Evolutionary conservation across 257 asterid genomes (phyloP).

Genomic region (Galeopsis tetrahit): DNA sequence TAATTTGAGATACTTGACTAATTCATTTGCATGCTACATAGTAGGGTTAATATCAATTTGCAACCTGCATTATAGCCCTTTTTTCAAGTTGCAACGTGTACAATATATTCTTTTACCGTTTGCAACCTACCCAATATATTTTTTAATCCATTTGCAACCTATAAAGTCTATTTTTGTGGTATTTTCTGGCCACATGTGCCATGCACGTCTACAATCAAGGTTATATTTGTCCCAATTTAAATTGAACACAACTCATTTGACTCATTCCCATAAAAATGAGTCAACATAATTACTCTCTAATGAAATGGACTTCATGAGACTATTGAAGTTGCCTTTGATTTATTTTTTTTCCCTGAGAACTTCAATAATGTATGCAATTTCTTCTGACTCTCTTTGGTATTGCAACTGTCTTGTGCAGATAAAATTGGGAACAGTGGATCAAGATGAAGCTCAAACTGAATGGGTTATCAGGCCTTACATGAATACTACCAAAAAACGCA

Average conservation of each 20-base stretch:
- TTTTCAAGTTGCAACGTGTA: no score
- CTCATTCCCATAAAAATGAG: neutral
- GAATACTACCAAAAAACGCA: conserved; percentile 39
- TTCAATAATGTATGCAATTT: neutral
- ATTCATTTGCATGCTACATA: neutral
- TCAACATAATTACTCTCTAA: neutral
- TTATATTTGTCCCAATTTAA: neutral
- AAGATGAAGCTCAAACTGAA: conserved; percentile 77
- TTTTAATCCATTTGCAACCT: no score
- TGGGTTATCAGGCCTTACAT: conserved; percentile 48
- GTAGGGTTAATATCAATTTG: no score
- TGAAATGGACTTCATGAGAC: neutral
- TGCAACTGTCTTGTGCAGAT: conserved; percentile 43
- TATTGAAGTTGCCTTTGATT: neutral
- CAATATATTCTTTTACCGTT: no score
- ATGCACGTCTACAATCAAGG: no score
- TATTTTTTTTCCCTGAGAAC: neutral
- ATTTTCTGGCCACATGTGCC: no score
- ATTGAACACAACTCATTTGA: neutral
- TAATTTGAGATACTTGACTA: neutral
- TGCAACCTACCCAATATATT: no score
- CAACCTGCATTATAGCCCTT: no score
- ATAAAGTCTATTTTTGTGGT: no score
- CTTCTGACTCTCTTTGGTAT: neutral
- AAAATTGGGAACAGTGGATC: conserved; percentile 83